Conservation (phyloP, 352 stramenopile genomes). For the Phytophthora podocarpi region DNA sequence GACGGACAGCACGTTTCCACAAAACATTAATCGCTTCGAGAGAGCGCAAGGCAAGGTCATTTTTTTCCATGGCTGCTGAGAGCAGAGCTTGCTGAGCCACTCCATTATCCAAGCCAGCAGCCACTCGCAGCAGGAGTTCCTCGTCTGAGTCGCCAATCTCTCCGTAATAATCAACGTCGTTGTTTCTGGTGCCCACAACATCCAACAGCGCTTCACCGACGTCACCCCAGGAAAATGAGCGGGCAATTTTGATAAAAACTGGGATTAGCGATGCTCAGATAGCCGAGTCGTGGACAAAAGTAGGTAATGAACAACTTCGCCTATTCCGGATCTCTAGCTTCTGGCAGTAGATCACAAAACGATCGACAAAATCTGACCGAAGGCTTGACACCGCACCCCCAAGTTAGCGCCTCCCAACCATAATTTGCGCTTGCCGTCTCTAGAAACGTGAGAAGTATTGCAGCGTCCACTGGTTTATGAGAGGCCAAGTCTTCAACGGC, state of each 20-base stretch:
- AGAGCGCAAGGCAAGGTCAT: too few species aligned
- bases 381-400: neutral
- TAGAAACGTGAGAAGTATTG: constrained; percentile 4
- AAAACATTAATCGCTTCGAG: too few species aligned
- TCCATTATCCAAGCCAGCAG: constrained; percentile 3
- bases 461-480: neutral
- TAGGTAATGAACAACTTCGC: constrained; percentile 13
- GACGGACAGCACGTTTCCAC: too few species aligned
- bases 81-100: neutral
- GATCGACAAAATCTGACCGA: constrained; percentile 11
- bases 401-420: too few species aligned
- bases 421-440: too few species aligned
- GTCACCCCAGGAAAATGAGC: constrained; percentile 12
- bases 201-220: constrained; percentile 1
- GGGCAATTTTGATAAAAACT: neutral
- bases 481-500: constrained; percentile 1
- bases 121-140: constrained; percentile 16
- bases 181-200: too few species aligned
- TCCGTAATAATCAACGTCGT: too few species aligned
- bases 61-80: too few species aligned
- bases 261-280: neutral
- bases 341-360: constrained; percentile 13
- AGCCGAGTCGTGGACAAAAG: constrained; percentile 4
- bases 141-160: neutral
- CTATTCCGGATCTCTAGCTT: constrained; percentile 12